Base-by-base conservation (phyloP, 768 basidiomycete genomes). In the Rhodotorula diobovata region DNA sequence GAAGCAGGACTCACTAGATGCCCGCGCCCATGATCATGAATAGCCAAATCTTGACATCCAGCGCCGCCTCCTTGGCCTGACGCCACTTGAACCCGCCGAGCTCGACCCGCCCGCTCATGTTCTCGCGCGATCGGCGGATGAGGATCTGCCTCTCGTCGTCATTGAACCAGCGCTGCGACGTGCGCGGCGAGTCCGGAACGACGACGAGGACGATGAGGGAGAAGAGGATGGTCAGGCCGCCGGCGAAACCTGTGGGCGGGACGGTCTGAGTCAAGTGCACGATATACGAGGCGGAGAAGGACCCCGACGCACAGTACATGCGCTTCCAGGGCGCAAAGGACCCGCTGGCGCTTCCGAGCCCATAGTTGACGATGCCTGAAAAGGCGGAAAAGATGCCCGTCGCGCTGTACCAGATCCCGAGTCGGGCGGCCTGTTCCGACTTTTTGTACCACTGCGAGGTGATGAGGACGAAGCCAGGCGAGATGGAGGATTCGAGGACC, bases 391-490 rank as follows among this genome's bases (percentile, higher is more conserved):
- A 82, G 53, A 82, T 76, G 2, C 79, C 79, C 1, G 81, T 80
- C 28, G 81, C 79, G 28, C 71, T 73, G 65, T 79, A 81, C 79
- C 80, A 81, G 72, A 81, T 76, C 2, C 80, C 80, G 32, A 82
- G 62, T 2, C 81, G 63, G 11, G 76, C 74, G 7, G 81, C 80
- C 67, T 81, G 74, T 48, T 72, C 72, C 11, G 65, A 53, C 57
- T 79, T 80, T 39, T 78, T 79, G 70, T 82, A 82, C 81, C 81
- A 82, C 41, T 80, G 63, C 2, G 72, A 72, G 34, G 81, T 81
- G 37, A 82, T 67, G 37, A 80, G 74, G 21, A 82, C 78, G 70
- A 82, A 82, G 0, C 81, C 82, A 0, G 80, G 82, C 35, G 66
- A 65, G 37, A 71, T 67, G 34, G 66, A 48, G 15, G 68, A 73